Base-by-base conservation (phyloP, 1,284 basidiomycete species). In the Coniferiporia sulphurascens region DNA sequence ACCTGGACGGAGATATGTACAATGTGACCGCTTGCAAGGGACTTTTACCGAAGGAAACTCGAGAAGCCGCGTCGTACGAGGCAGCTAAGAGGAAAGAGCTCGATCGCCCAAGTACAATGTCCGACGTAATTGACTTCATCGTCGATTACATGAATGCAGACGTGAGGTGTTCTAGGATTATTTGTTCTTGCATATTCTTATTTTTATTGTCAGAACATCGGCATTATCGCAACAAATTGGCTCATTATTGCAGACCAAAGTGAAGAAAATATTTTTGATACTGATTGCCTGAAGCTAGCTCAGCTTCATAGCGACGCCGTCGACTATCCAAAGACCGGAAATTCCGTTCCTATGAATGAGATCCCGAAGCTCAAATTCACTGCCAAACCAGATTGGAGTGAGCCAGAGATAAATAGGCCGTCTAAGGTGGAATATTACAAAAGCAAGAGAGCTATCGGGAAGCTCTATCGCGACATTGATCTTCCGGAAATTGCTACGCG, bases 41-140 rank as follows among this genome's bases (percentile, higher is more conserved):
- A 50, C n/a, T 66, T 70, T 49, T 68, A 58, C 72, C 78, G 36
- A 19, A 35, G 51, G 53, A 55, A 7, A 72, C 65, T 1, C 69
- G 68, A 44, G 13, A 56, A 10, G 79, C 88, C 4, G 85, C 81
- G 1, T 68, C 70, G n/a, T 89, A 89, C 63, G 65, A 70, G 9
- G 72, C 81, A 1, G 81, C 80, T 0, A 65, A 68, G 9, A 79
- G 72, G 64, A 81, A 79, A 57, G 51, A 75, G 2, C 68, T 90
- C 0, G 68, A 77, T 48, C 78, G 79, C 34, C 78, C 73, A 38
- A 84, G 81, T 69, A 88, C 78, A 9, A 87, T 86, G 76, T 73
- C 68, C 15, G 91, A 87, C 70, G 84, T 90, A 1, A 84, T 83
- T 1, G 82, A 89, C 51, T 91, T 91, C 66, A 81, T 91, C 13